These are phyloP conservation scores for Endocarpon pusillum DNA, from an alignment of 495 filamentous ascomycete genomes.

Conservation along the genomic window DNA sequence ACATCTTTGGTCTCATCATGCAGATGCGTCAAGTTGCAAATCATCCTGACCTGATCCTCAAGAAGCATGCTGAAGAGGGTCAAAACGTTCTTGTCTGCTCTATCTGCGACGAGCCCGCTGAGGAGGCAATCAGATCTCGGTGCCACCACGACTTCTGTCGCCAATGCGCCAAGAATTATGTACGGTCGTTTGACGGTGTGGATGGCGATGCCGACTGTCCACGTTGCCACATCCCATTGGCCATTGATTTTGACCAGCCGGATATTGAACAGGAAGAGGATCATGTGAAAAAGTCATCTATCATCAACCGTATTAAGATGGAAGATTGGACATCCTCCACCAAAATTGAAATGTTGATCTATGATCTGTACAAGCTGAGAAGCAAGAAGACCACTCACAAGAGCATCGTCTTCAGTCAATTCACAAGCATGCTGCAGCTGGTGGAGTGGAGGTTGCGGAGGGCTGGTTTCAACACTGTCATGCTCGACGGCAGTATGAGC, in stretches of 20 bases:
- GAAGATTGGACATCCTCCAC: slow-evolving; percentile 93
- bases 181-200: slow-evolving; percentile 46
- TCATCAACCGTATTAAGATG: slow-evolving; percentile 96
- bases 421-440: slow-evolving; percentile 55
- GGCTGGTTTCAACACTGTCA: slow-evolving; percentile 91
- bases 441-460: slow-evolving; percentile 92
- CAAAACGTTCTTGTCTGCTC: slow-evolving; percentile 83
- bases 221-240: slow-evolving; percentile 73
- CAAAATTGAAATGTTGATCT: slow-evolving; percentile 91
- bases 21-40: slow-evolving; percentile 95
- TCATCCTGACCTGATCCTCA: slow-evolving; percentile 84
- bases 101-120: slow-evolving; percentile 89
- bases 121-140: slow-evolving; percentile 78
- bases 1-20: slow-evolving; percentile 74
- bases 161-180: slow-evolving; percentile 67
- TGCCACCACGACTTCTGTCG: slow-evolving; percentile 96
- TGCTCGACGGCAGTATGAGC: slow-evolving; percentile 92
- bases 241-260: slow-evolving; percentile 84
- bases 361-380: slow-evolving; percentile 76
- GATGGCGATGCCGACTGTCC: slow-evolving; percentile 61
- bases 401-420: slow-evolving; percentile 61
- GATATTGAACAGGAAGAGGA: slow-evolving; percentile 79
- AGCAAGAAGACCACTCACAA: slow-evolving; percentile 85
- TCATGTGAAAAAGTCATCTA: slow-evolving; percentile 75
- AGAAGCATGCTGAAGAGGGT: slow-evolving; percentile 66